Conservation (phyloP, 352 stramenopile genomes). For the Globisporangium nodosum region DNA sequence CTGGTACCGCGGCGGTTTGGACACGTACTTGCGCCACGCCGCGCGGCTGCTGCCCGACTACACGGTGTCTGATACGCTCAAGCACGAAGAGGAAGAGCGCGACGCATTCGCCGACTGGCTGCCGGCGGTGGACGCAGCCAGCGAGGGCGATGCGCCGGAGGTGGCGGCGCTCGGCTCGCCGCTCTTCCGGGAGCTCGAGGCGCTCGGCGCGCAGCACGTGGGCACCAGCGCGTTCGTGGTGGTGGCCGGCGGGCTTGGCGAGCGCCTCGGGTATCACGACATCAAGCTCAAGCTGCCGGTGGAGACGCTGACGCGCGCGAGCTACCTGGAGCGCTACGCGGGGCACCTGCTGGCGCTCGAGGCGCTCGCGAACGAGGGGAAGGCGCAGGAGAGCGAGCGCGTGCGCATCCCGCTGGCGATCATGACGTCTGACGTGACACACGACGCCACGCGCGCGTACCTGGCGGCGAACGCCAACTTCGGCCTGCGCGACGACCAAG, state of each 20-base stretch:
- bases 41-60: constrained; percentile 35
- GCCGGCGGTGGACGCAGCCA: constrained; percentile 26
- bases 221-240: constrained; percentile 92
- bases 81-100: background rate
- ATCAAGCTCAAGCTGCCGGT: constrained; percentile 97
- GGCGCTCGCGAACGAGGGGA: constrained; percentile 22
- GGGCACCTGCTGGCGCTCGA: constrained; percentile 92
- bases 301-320: constrained; percentile 86
- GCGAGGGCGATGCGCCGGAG: constrained; percentile 5
- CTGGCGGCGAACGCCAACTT: constrained; percentile 92
- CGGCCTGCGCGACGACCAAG: constrained; percentile 87
- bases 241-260: constrained; percentile 95
- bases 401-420: constrained; percentile 91
- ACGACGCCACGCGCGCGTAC: constrained; percentile 85
- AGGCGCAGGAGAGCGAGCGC: background rate
- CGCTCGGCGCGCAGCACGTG: constrained; percentile 44
- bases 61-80: background rate
- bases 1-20: constrained; percentile 63
- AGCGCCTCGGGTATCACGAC: constrained; percentile 93
- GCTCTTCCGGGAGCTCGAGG: constrained; percentile 44
- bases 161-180: constrained; percentile 32
- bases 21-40: constrained; percentile 44
- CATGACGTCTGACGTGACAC: constrained; percentile 97
- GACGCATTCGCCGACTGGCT: constrained; percentile 35
- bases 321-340: constrained; percentile 93